Base-by-base conservation (phyloP, 1,284 basidiomycete species). In the Tilletia walkeri region DNA sequence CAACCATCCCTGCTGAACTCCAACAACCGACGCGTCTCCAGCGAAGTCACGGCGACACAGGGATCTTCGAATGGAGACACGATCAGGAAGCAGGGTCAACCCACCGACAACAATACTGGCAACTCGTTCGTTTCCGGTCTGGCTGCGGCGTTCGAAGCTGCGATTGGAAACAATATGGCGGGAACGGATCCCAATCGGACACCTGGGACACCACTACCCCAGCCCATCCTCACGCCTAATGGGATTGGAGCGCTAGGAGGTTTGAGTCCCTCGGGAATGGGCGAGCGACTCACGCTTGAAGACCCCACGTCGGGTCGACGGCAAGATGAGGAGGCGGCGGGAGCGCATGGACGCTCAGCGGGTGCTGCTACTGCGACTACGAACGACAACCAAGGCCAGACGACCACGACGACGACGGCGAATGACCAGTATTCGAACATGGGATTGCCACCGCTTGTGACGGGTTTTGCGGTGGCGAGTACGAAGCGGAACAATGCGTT, bases 401-500 rank as follows among this genome's bases (percentile, higher is more conserved):
- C 41, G 41, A 45, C 9, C 41, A 9, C 41, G 72, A 78, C 2
- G 76, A 77, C 67, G 71, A 81, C 72, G 73, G 75, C 30, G 24
- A 20, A 56, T 20, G 12, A 34, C 20, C 18, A 24, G 12, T 63
- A 63, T 39, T 41, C 38, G 36, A 39, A 34, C 30, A 39, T 41
- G 4, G 36, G 45, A 7, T 16, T n/a, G 65, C 18, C 65, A 45
- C 41, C 47, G 7, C 18, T 47, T 5, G 65, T 83, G 70, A 83
- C 80, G 0, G 95, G 95, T 2, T 99, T 98, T 84, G 95, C 96
- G 0, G 95, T 99, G 12, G 95, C 95, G 6, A 96, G 93, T 84
- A 93, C 90, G 78, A 94, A 94, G 84, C 87, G 95, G 69, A 98
- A 99, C 81, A 89, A 91, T 7, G 96, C 99, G 80, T 99, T 99